Percentiles rank a stretch among this genome's conserved stretches.
Conservation (phyloP, 2,329 filamentous ascomycete genomes). For the Calonectria ilicicola region DNA sequence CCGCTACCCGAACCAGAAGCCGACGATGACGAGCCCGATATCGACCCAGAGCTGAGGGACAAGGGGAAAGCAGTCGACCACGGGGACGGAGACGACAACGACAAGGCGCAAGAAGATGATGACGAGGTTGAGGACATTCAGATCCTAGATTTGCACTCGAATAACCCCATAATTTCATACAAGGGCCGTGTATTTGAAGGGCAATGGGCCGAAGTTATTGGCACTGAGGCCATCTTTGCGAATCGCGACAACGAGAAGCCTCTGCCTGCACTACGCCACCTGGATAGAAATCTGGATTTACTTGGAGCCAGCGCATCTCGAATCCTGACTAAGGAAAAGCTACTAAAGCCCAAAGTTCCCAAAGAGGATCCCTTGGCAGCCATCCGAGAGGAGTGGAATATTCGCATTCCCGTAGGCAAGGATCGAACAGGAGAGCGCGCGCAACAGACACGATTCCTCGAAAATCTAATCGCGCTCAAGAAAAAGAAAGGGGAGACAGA, state of each 20-base stretch:
- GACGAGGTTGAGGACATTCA: conserved; percentile 67
- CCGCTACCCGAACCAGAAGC: conserved; percentile 50
- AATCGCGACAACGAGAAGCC: conserved; percentile 62
- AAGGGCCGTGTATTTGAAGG: conserved; percentile 83
- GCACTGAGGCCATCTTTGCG: conserved; percentile 84
- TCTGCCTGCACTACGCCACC: conserved; percentile 62
- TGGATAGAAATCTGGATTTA: conserved; percentile 74
- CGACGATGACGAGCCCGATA: conserved; percentile 44
- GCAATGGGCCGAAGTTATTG: conserved; percentile 84
- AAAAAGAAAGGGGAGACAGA: conserved; percentile 73
- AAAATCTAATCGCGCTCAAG: conserved; percentile 75
- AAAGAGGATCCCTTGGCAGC: conserved; percentile 50
- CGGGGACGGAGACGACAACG: conserved; percentile 24
- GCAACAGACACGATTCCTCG: conserved; percentile 69
- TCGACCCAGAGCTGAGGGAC: conserved; percentile 38
- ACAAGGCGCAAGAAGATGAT: conserved; percentile 28
- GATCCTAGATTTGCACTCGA: conserved; percentile 83
- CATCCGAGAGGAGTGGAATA: conserved; percentile 57
- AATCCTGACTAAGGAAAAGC: conserved; percentile 75
- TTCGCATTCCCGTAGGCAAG: conserved; percentile 59
- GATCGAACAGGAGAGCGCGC: conserved; percentile 61
- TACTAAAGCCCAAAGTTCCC: conserved; percentile 61
- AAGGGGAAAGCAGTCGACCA: conserved; percentile 34
- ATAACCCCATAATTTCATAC: conserved; percentile 83
- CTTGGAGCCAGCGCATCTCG: conserved; percentile 78